A percentile compares a stretch with the other conserved stretches of the same genome.
Evolutionary conservation across 768 basidiomycete genomes (phyloP).

Genomic region (Rhizopogon vesiculosus): DNA sequence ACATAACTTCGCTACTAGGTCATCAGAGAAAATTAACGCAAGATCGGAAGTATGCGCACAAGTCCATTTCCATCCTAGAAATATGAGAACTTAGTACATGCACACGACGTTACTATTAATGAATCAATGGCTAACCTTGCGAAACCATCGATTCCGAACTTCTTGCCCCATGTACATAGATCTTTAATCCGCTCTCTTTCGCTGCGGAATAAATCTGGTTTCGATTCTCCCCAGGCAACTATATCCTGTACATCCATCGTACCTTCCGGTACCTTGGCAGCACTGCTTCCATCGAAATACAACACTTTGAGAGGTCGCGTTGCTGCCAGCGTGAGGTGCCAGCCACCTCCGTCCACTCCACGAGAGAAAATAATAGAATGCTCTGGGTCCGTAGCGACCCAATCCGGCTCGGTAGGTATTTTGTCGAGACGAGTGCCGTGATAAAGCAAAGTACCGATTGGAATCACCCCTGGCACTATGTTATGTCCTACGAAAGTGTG

Average conservation of each 20-base stretch:
- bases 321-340: slow-evolving; percentile 25
- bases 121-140: slow-evolving; percentile 14
- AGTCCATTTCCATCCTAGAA: slow-evolving; percentile 25
- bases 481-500: slow-evolving; percentile 17
- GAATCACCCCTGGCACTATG: slow-evolving; percentile 29
- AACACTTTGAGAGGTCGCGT: slow-evolving; percentile 25
- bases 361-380: slow-evolving; percentile 34
- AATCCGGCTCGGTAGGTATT: slow-evolving; percentile 26
- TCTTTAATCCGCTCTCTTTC: slow-evolving; percentile 23
- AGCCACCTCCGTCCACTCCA: not conserved
- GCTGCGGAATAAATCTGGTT: slow-evolving; percentile 9
- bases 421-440: slow-evolving; percentile 18
- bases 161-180: slow-evolving; percentile 30
- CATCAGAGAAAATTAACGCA: not conserved
- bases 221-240: slow-evolving; percentile 23
- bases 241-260: slow-evolving; percentile 32
- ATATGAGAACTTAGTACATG: not conserved
- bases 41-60: slow-evolving; percentile 15
- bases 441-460: slow-evolving; percentile 33
- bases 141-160: slow-evolving; percentile 28
- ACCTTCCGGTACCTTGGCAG: slow-evolving; percentile 26
- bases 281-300: slow-evolving; percentile 29
- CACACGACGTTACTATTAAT: no score
- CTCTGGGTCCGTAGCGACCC: slow-evolving; percentile 32
- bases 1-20: slow-evolving; percentile 29